A percentile compares a stretch with the other conserved stretches of the same genome.
These are phyloP conservation scores for Talaromyces pinophilus DNA, from an alignment of 2,329 filamentous ascomycete genomes.

Conservation along the genomic window DNA sequence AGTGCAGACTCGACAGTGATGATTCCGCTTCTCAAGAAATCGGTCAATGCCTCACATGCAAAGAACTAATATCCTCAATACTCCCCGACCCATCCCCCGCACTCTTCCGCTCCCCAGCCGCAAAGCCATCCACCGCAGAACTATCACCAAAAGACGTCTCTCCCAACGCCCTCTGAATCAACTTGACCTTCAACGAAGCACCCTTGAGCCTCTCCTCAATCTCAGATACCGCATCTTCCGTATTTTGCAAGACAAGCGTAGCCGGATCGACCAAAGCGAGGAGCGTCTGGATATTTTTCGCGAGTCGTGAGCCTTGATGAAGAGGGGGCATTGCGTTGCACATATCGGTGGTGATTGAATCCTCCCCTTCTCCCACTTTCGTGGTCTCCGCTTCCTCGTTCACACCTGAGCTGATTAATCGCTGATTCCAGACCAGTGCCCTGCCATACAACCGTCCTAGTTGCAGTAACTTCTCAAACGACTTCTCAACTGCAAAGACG, in stretches of 20 bases:
- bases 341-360: conserved; percentile 31
- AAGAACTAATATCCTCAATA: conserved; percentile 51
- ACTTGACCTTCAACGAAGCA: conserved; percentile 78
- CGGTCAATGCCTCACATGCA: conserved; percentile 42
- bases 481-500: conserved; percentile 85
- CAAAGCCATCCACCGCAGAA: conserved; percentile 29
- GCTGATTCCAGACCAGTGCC: conserved; percentile 79
- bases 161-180: conserved; percentile 72
- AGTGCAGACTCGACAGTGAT: no score
- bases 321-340: conserved; percentile 49
- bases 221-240: conserved; percentile 84
- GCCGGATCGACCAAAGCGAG: conserved; percentile 77
- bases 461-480: conserved; percentile 87
- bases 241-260: conserved; percentile 77
- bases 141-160: conserved; percentile 41
- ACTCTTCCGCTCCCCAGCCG: conserved; percentile 31
- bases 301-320: conserved; percentile 63
- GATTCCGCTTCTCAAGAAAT: no score
- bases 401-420: conserved; percentile 46
- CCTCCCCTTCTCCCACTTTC: background rate
- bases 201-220: conserved; percentile 87
- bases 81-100: conserved; percentile 43
- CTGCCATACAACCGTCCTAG: conserved; percentile 77
- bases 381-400: conserved; percentile 34
- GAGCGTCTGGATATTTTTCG: conserved; percentile 74